Percentiles rank a stretch among this genome's conserved stretches.
These are phyloP conservation scores for Apiospora kogelbergensis DNA, from an alignment of 2,329 filamentous ascomycete species.

Conservation along the genomic window DNA sequence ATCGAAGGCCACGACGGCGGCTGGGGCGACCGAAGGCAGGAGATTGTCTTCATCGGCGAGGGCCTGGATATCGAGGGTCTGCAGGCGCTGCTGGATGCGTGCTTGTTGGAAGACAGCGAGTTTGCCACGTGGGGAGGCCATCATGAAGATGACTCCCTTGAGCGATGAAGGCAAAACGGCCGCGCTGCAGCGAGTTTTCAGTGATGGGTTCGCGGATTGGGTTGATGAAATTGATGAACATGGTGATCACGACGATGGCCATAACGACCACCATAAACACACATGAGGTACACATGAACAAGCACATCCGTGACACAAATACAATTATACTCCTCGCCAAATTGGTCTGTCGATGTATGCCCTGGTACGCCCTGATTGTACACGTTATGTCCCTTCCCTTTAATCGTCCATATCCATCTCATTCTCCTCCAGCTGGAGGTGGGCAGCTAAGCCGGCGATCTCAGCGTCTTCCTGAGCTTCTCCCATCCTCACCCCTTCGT, in stretches of 20 bases:
- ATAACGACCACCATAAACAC: too few species aligned
- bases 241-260: constrained; percentile 18
- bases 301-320: too few species aligned
- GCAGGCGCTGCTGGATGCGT: constrained; percentile 56
- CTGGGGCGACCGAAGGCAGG: constrained; percentile 71
- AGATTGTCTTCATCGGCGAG: constrained; percentile 74
- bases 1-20: constrained; percentile 48
- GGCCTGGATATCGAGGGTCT: constrained; percentile 47
- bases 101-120: constrained; percentile 62
- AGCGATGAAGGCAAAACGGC: constrained; percentile 19
- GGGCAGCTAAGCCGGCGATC: not conserved
- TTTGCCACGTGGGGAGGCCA: constrained; percentile 39
- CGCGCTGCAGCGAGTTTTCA: constrained; percentile 25
- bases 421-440: not conserved
- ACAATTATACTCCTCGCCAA: too few species aligned
- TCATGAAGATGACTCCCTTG: constrained; percentile 22
- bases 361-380: not conserved
- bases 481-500: not conserved
- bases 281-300: too few species aligned
- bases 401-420: not conserved
- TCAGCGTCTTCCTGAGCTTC: not conserved
- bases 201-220: constrained; percentile 34
- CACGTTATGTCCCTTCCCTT: not conserved
- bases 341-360: too few species aligned
- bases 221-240: constrained; percentile 30